phyloP scores from a whole-genome alignment of 345 rosid genomes.

The Euphorbia tirucalli region DNA sequence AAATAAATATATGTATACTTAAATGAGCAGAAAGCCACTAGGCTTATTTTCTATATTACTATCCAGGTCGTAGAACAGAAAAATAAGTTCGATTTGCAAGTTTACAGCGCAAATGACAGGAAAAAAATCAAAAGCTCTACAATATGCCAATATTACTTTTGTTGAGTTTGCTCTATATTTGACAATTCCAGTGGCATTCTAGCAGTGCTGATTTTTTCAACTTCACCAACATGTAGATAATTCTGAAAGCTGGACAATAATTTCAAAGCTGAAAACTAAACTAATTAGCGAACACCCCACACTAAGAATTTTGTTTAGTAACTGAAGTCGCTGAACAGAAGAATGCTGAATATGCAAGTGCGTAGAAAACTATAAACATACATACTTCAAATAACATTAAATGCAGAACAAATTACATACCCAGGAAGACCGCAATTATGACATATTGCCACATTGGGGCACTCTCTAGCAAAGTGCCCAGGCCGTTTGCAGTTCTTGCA shows the following conservation, averaged over 20 bases:
- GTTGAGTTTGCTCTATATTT: too few species aligned
- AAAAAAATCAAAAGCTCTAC: too few species aligned
- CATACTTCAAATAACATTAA: constrained; percentile 6
- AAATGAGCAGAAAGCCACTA: too few species aligned
- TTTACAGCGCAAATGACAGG: too few species aligned
- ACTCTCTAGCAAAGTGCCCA: constrained; percentile 95
- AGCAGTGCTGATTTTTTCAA: not conserved
- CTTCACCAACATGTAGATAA: not conserved
- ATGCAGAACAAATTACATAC: constrained; percentile 30
- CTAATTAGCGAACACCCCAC: not conserved
- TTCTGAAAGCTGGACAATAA: not conserved
- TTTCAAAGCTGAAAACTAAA: too few species aligned
- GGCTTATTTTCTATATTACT: too few species aligned
- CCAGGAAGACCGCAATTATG: constrained; percentile 98
- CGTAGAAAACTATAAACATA: not conserved
- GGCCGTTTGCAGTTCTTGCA: constrained; percentile 99
- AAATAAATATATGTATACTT: too few species aligned
- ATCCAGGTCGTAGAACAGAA: too few species aligned
- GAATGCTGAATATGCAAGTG: not conserved
- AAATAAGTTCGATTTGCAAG: too few species aligned
- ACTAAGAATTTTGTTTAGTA: not conserved
- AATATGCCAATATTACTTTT: too few species aligned
- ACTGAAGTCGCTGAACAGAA: not conserved
- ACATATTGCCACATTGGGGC: constrained; percentile 93
- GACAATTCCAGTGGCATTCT: not conserved